Percentiles rank a stretch among this genome's conserved stretches.
These are phyloP conservation scores for Fragilaria crotonensis DNA, from an alignment of 108 stramenopile species.

Conservation along the genomic window DNA sequence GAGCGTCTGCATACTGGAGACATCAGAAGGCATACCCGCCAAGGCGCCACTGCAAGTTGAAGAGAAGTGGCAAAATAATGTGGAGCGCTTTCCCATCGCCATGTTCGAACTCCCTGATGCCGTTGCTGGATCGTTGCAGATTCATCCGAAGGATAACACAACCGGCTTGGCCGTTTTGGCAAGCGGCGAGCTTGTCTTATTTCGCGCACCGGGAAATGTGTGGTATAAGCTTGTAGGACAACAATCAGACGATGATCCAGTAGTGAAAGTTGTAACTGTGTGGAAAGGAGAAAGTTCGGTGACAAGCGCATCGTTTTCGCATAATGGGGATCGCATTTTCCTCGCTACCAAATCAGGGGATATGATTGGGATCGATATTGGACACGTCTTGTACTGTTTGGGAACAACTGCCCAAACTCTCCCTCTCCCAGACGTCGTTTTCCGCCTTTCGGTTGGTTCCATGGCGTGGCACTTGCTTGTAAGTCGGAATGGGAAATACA, in stretches of 20 bases:
- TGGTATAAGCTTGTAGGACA: too few relatives aligned
- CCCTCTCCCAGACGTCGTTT: constrained; percentile 6
- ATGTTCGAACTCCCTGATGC: constrained; percentile 41
- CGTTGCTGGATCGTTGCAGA: constrained; percentile 45
- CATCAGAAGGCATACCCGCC: neutral
- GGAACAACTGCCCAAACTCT: neutral
- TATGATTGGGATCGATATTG: constrained; percentile 45
- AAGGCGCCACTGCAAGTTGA: constrained; percentile 1
- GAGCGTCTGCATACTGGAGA: constrained; percentile 1
- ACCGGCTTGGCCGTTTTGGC: constrained; percentile 52
- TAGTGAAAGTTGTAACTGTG: too few relatives aligned
- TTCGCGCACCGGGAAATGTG: constrained; percentile 33
- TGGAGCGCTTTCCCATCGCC: constrained; percentile 26
- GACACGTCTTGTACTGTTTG: constrained; percentile 10
- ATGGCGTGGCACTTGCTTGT: constrained; percentile 50
- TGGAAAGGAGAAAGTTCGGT: too few relatives aligned
- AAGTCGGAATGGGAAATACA: constrained; percentile 50
- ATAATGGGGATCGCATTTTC: constrained; percentile 50
- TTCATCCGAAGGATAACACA: constrained; percentile 44
- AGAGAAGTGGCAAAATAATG: neutral
- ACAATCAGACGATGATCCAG: too few relatives aligned
- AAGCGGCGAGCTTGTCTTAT: constrained; percentile 55
- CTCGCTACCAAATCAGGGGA: constrained; percentile 56
- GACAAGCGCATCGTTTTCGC: constrained; percentile 54
- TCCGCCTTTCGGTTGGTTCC: constrained; percentile 38